These are phyloP conservation scores for Exophiala lecanii-corni DNA, from an alignment of 2,329 filamentous ascomycete species.

Conservation along the genomic window DNA sequence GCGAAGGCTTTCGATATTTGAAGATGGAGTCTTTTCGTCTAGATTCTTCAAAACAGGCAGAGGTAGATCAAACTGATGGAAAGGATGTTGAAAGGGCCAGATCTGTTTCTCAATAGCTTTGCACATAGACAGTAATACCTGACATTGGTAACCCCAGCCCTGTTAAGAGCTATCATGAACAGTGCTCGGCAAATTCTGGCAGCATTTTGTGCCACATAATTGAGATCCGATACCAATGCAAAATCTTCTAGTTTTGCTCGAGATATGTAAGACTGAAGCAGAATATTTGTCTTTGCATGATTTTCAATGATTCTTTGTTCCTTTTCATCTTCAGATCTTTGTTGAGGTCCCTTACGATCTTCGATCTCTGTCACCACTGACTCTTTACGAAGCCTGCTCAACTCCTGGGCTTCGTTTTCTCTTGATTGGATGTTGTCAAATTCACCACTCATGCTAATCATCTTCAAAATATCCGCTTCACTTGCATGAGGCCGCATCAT, in stretches of 20 bases:
- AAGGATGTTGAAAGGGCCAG: constrained; percentile 91
- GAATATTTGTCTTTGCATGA: constrained; percentile 91
- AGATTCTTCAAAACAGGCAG: constrained; percentile 77
- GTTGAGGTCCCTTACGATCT: constrained; percentile 53
- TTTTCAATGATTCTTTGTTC: constrained; percentile 62
- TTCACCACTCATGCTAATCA: constrained; percentile 96
- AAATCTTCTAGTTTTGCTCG: constrained; percentile 86
- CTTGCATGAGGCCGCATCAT: constrained; percentile 84
- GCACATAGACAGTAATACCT: constrained; percentile 83
- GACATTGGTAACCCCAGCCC: constrained; percentile 91
- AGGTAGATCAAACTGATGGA: constrained; percentile 90
- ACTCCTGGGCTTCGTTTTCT: constrained; percentile 83
- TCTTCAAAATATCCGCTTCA: constrained; percentile 87
- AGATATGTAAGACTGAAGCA: constrained; percentile 92
- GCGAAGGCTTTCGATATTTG: constrained; percentile 74
- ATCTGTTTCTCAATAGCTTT: constrained; percentile 96
- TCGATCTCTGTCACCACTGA: constrained; percentile 73
- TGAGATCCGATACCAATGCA: constrained; percentile 82
- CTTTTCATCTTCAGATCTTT: constrained; percentile 66
- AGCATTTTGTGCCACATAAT: constrained; percentile 93
- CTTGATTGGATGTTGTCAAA: constrained; percentile 95
- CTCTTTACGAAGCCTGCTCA: constrained; percentile 68
- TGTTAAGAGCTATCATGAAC: constrained; percentile 95
- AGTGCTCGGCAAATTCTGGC: constrained; percentile 89
- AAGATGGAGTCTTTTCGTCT: constrained; percentile 68